A percentile compares a stretch with the other conserved stretches of the same genome.
Evolutionary conservation across 1,284 basidiomycete genomes (phyloP).

Genomic region (Cutaneotrichosporon daszewskae): DNA sequence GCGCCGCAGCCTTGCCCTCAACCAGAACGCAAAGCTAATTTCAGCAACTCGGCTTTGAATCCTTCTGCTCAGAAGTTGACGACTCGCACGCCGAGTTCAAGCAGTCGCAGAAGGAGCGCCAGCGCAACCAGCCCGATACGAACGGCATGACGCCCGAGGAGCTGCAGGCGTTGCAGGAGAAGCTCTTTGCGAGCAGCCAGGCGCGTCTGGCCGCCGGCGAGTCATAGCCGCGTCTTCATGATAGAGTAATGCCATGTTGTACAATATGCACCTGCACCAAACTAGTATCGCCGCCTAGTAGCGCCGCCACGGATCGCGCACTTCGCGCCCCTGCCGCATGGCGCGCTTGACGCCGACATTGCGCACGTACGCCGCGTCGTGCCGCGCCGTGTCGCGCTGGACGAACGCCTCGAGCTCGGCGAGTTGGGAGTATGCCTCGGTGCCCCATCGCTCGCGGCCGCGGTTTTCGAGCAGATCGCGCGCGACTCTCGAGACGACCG

Average conservation of each 20-base stretch:
- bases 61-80: slow-evolving; percentile 90
- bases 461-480: slow-evolving; percentile 8
- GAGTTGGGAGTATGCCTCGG: slow-evolving; percentile 9
- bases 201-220: slow-evolving; percentile 50
- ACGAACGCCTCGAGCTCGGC: slow-evolving; percentile 7
- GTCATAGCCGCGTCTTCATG: neutral
- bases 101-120: slow-evolving; percentile 48
- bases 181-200: slow-evolving; percentile 80
- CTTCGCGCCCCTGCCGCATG: slow-evolving; percentile 1
- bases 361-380: slow-evolving; percentile 8
- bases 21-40: slow-evolving; percentile 8
- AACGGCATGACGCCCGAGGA: slow-evolving; percentile 90
- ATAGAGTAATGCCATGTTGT: slow-evolving; percentile 7
- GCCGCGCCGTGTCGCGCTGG: slow-evolving; percentile 4
- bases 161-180: slow-evolving; percentile 78
- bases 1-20: no score
- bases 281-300: no score
- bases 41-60: slow-evolving; percentile 66
- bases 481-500: slow-evolving; percentile 58
- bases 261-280: slow-evolving; percentile 13
- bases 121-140: slow-evolving; percentile 79
- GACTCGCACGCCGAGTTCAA: slow-evolving; percentile 72
- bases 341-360: neutral
- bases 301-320: neutral
- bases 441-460: slow-evolving; percentile 7